Percentiles rank a stretch among this genome's conserved stretches.
These are phyloP conservation scores for Mortierella sp. DNA, from an alignment of 371 early-diverging fungal species.

Conservation along the genomic window DNA sequence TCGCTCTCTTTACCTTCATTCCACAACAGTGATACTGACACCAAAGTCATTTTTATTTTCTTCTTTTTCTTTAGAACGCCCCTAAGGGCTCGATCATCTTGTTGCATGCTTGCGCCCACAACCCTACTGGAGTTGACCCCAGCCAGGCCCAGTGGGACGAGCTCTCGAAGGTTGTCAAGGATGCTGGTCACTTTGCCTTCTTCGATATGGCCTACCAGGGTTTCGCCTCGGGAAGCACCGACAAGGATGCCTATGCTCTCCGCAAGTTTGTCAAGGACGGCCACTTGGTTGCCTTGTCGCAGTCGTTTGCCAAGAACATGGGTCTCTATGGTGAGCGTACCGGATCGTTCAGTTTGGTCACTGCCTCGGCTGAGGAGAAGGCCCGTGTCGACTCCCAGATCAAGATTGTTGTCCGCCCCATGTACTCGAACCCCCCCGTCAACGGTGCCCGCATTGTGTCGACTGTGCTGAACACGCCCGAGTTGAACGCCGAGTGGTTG, in stretches of 20 bases:
- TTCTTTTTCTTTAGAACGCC: conserved; percentile 64
- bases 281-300: conserved; percentile 87
- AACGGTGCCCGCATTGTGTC: conserved; percentile 96
- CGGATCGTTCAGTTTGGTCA: conserved; percentile 94
- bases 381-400: conserved; percentile 93
- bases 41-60: not conserved
- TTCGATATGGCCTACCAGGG: conserved; percentile 99
- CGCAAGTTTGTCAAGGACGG: conserved; percentile 93
- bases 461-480: conserved; percentile 84
- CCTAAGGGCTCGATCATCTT: conserved; percentile 93
- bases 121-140: conserved; percentile 99
- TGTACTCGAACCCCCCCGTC: conserved; percentile 98
- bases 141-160: conserved; percentile 93
- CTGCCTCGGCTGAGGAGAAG: conserved; percentile 83
- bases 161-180: conserved; percentile 85
- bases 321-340: conserved; percentile 99
- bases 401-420: conserved; percentile 95
- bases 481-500: conserved; percentile 90
- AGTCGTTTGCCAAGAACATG: conserved; percentile 99
- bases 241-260: conserved; percentile 93
- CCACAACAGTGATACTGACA: not conserved
- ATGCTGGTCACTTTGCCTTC: conserved; percentile 90
- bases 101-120: conserved; percentile 99
- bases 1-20: too few species aligned
- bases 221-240: conserved; percentile 95